Evolutionary conservation across 495 filamentous ascomycete species (phyloP).

Genomic region (Aspergillus ellipticus): DNA sequence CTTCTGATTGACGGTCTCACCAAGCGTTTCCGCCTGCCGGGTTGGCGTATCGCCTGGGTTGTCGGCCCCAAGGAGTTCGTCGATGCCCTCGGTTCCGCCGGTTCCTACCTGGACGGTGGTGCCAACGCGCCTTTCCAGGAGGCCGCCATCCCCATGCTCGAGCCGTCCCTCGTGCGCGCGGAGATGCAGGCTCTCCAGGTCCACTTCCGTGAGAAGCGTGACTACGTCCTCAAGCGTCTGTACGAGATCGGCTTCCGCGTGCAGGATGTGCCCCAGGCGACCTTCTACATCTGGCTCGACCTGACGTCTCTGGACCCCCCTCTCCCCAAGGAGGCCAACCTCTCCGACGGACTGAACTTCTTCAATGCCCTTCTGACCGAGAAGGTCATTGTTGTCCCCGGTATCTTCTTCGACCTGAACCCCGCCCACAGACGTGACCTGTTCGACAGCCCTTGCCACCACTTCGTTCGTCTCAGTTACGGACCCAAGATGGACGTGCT

Average conservation of each 20-base stretch:
- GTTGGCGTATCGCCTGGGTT: constrained; percentile 97
- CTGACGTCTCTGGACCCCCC: constrained; percentile 47
- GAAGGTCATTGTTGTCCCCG: constrained; percentile 92
- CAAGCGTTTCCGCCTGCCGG: constrained; percentile 93
- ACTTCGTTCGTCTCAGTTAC: constrained; percentile 89
- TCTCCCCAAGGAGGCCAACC: constrained; percentile 49
- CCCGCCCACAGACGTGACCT: constrained; percentile 84
- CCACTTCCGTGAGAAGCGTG: constrained; percentile 86
- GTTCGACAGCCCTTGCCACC: constrained; percentile 94
- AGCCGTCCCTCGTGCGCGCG: constrained; percentile 69
- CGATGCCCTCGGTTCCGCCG: constrained; percentile 87
- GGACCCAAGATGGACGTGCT: constrained; percentile 87
- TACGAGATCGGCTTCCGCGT: constrained; percentile 79
- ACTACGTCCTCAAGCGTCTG: constrained; percentile 78
- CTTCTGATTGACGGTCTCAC: constrained; percentile 94
- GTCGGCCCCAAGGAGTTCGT: constrained; percentile 95
- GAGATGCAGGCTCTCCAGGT: constrained; percentile 88
- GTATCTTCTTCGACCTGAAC: constrained; percentile 83
- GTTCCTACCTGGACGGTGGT: constrained; percentile 93
- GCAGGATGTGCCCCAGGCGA: constrained; percentile 76
- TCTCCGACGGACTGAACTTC: constrained; percentile 92
- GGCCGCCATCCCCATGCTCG: constrained; percentile 87
- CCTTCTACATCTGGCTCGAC: constrained; percentile 88
- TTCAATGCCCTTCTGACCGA: constrained; percentile 88
- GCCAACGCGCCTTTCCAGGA: constrained; percentile 95